A percentile compares a stretch with the other conserved stretches of the same genome.
Evolutionary conservation across 2,329 filamentous ascomycete genomes (phyloP).

Genomic region (Basipetospora chlamydospora): DNA sequence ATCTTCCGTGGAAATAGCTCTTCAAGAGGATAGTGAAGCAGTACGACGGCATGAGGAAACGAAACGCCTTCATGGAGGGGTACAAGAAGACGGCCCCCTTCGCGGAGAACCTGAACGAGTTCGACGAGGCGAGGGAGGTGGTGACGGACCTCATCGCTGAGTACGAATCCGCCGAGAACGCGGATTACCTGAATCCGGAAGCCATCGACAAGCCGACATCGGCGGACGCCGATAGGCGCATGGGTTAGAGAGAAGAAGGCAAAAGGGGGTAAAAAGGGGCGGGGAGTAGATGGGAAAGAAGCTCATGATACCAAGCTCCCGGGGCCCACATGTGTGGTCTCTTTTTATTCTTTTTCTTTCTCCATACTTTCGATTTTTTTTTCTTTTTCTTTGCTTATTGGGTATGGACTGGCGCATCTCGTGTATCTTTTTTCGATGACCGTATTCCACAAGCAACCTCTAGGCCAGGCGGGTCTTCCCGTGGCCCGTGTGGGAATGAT

Average conservation of each 20-base stretch:
- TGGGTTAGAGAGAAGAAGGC: slow-evolving; percentile 17
- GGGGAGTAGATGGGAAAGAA: no score
- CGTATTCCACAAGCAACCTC: no score
- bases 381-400: no score
- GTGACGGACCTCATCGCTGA: slow-evolving; percentile 83
- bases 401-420: no score
- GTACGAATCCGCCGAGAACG: slow-evolving; percentile 88
- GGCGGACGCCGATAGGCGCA: slow-evolving; percentile 37
- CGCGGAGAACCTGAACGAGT: slow-evolving; percentile 79
- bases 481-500: no score
- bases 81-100: slow-evolving; percentile 96
- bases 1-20: slow-evolving; percentile 36
- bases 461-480: no score
- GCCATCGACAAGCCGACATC: slow-evolving; percentile 36
- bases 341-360: no score
- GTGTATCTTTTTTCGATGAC: no score
- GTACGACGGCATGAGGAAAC: slow-evolving; percentile 88
- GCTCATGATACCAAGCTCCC: no score
- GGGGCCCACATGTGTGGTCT: no score
- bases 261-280: not conserved
- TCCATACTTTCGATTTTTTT: no score
- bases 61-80: slow-evolving; percentile 88
- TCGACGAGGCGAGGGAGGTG: slow-evolving; percentile 86
- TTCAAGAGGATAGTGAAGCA: slow-evolving; percentile 89
- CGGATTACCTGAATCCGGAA: slow-evolving; percentile 75